Evolutionary conservation across 2,329 filamentous ascomycete genomes (phyloP), one percentile per base, ranked within the genome.

Genomic region (Trichoderma semiorbis): DNA sequence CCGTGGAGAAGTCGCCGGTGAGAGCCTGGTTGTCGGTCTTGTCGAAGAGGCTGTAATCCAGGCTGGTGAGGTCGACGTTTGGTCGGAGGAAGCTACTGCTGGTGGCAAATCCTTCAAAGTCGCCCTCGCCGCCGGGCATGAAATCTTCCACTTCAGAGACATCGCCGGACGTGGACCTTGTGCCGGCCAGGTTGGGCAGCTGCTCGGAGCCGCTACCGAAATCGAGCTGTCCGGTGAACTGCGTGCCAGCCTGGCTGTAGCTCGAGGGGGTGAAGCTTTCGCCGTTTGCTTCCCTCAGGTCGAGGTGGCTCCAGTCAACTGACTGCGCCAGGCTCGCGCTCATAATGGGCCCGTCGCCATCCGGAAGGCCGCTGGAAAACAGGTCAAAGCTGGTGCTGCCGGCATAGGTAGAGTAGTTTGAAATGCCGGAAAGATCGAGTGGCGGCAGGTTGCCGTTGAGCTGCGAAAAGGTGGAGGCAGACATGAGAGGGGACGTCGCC

Each of bases 121-220:
- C 83, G 73, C 86, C 86, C 39, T 82, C 82, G 74, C 84, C 82
- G 74, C 84, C 81, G 65, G 81, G 82, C 65, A 85, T 80, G 72
- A 87, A 85, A 74, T 91, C 90, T 73, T 91, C 90, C 6, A 89
- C 88, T 78, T 91, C 89, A 11, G 89, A 91, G 10, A 91, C 89
- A 73, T 92, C 89, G 43, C 90, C 90, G 14, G 90, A 92, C 10
- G 88, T 91, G 11, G 88, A 89, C 1, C 87, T 88, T 65, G 84
- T 84, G 77, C 87, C 84, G 73, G 88, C 86, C 76, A 91, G 78
- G 63, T 86, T 83, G 64, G 85, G 84, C 32, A 86, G 84, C 74
- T 86, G 86, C 76, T 88, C 87, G n/a, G 84, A 86, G 73, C 84
- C 86, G 75, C 80, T 84, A 74, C 79, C 80, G 68, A 85, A 88